Conservation (phyloP, 352 stramenopile species). For the Blastocystis sp. region DNA sequence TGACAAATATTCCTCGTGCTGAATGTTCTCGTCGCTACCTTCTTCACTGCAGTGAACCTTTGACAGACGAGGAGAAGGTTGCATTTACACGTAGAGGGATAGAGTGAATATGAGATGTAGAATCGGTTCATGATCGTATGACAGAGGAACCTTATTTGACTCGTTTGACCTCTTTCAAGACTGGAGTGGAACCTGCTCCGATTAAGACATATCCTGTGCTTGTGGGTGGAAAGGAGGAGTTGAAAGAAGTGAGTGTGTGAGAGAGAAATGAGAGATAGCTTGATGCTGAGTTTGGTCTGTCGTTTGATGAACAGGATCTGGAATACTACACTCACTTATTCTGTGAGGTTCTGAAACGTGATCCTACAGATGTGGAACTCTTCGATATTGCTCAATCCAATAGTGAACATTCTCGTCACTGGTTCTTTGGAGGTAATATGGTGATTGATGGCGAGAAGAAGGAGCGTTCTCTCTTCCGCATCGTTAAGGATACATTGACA, state of each 20-base stretch:
- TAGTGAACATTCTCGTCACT: conserved; percentile 97
- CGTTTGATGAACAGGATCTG: conserved; percentile 96
- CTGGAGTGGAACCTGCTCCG: conserved; percentile 73
- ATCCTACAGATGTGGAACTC: conserved; percentile 97
- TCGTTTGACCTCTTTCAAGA: conserved; percentile 81
- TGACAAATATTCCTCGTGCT: conserved; percentile 80
- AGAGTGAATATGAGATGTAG: conserved; percentile 58
- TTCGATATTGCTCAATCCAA: conserved; percentile 95
- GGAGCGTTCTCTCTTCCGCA: conserved; percentile 90
- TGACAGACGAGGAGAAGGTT: conserved; percentile 69
- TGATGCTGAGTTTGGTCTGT: conserved; percentile 78
- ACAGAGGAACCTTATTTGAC: conserved; percentile 87
- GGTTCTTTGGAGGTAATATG: conserved; percentile 98
- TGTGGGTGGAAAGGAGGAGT: conserved; percentile 79
- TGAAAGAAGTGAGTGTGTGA: conserved; percentile 86
- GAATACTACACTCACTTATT: conserved; percentile 95
- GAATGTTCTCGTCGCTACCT: conserved; percentile 84
- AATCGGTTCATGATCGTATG: conserved; percentile 87
- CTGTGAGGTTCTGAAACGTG: conserved; percentile 86
- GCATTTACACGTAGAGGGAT: conserved; percentile 67
- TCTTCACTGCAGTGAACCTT: conserved; percentile 67
- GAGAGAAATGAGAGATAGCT: conserved; percentile 63
- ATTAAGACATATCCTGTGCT: conserved; percentile 87
- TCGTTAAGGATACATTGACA: conserved; percentile 94
- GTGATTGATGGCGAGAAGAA: conserved; percentile 91